A percentile compares a stretch with the other conserved stretches of the same genome.
Conservation (phyloP, 257 asterid genomes). For the Penstemon davidsonii region DNA sequence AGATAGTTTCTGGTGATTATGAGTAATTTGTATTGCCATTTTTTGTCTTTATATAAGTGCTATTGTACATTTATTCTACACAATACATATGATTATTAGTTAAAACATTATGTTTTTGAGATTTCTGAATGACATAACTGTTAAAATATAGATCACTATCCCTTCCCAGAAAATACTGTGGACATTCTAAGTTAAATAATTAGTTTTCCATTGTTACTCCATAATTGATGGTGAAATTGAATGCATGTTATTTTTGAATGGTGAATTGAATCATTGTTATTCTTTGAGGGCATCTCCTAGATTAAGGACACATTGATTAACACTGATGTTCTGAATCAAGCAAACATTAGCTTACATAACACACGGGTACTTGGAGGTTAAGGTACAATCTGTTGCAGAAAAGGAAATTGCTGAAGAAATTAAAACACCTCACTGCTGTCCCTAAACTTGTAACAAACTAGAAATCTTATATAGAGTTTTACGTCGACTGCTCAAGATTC, state of each 20-base stretch:
- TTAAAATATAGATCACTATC: no score
- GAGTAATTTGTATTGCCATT: no score
- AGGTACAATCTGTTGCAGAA: conserved; percentile 18
- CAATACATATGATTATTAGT: no score
- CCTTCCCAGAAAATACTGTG: no score
- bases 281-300: conserved; percentile 14
- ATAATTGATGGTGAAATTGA: neutral
- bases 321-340: conserved; percentile 16
- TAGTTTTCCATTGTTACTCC: neutral
- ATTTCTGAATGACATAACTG: no score
- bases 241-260: neutral
- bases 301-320: conserved; percentile 15
- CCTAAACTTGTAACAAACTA: conserved; percentile 20
- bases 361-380: conserved; percentile 18
- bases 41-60: no score
- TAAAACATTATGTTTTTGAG: no score
- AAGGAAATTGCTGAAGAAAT: conserved; percentile 20
- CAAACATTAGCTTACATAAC: conserved; percentile 31
- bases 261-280: neutral
- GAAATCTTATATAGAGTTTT: conserved; percentile 17
- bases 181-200: neutral
- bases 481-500: conserved; percentile 16
- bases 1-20: no score
- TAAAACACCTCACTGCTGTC: conserved; percentile 22
- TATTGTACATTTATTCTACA: no score